These are phyloP conservation scores for Niebla homalea DNA, from an alignment of 495 filamentous ascomycete genomes.

Conservation along the genomic window DNA sequence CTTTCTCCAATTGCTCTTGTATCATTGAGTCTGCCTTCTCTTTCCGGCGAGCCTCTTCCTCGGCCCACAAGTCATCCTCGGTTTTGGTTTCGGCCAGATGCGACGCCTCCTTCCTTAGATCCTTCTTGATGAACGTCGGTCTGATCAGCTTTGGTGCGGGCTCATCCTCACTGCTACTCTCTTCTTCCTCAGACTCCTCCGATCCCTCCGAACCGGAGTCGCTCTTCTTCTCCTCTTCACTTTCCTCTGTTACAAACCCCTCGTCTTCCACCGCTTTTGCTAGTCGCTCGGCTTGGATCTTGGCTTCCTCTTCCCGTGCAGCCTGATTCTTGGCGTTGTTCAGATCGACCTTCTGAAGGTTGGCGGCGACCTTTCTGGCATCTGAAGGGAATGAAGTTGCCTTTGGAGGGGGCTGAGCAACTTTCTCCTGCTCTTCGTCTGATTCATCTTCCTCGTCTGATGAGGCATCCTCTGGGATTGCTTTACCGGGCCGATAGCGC, in stretches of 20 bases:
- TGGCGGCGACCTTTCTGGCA: constrained; percentile 43
- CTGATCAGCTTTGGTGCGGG: constrained; percentile 63
- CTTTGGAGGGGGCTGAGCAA: constrained; percentile 32
- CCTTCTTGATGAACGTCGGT: constrained; percentile 86
- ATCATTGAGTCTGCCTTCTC: constrained; percentile 64
- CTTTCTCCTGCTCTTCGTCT: constrained; percentile 32
- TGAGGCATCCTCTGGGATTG: constrained; percentile 50
- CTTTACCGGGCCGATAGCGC: constrained; percentile 78
- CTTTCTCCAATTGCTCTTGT: constrained; percentile 75
- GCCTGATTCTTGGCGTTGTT: constrained; percentile 35
- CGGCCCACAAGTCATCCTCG: constrained; percentile 36
- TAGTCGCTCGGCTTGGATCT: constrained; percentile 16
- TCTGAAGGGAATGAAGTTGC: constrained; percentile 38
- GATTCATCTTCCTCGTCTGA: constrained; percentile 47
- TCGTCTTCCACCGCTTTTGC: constrained; percentile 45
- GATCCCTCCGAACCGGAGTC: constrained; percentile 24
- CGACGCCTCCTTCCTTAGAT: constrained; percentile 39
- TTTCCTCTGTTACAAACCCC: constrained; percentile 58
- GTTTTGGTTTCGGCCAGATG: constrained; percentile 19
- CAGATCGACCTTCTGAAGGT: constrained; percentile 56
- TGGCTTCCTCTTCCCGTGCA: constrained; percentile 34
- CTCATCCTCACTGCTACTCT: constrained; percentile 59
- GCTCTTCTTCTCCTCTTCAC: constrained; percentile 36
- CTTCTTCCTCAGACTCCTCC: constrained; percentile 27
- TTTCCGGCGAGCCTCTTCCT: constrained; percentile 45